Base-by-base conservation (phyloP, 2,329 filamentous ascomycete genomes). In the Colletotrichum tropicale region DNA sequence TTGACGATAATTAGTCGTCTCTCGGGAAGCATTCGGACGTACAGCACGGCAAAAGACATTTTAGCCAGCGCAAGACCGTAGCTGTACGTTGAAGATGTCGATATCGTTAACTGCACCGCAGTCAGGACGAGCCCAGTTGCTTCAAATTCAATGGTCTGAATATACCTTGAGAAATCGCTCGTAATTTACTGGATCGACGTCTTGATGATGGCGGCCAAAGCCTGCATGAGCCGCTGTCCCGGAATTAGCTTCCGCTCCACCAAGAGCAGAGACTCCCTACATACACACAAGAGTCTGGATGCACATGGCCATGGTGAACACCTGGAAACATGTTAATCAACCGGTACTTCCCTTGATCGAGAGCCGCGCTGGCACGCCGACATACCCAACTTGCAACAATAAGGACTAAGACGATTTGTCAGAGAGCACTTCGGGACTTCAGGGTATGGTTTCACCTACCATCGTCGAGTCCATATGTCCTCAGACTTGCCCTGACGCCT, bases 11-110 rank as follows among this genome's bases (percentile, higher is more conserved):
- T 70, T 5, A 83, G 79, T 12, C 65, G 60, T 38, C 76, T 77
- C 4, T 79, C 77, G 1, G 81, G 80, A 18, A 82, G 80, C 56
- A 84, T 81, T 60, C 81, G 80, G 10, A 84, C 60, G 73, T 83
- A 83, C 8, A 84, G 76, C 2, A 83, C 75, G 3, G 83, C 82
- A 30, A 84, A 83, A 2, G 81, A 83, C 13, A 81, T 80, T 64
- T 84, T 82, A 16, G 82, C 82, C 6, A 80, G 69, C 8, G 78
- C 70, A 6, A 83, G 75, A 6, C 82, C 80, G 64, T 79, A 77
- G 60, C 81, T 84, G 48, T 82, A 84, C 1, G 79, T 79, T 12
- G 78, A 55, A 2, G 82, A 84, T 62, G 78, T 78, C 32, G 76
- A 79, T 18, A 78, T 78, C 12, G 74, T 77, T 7, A 74, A 21